phyloP scores from a whole-genome alignment of 2,329 filamentous ascomycete species.

The Scedosporium minutisporum region DNA sequence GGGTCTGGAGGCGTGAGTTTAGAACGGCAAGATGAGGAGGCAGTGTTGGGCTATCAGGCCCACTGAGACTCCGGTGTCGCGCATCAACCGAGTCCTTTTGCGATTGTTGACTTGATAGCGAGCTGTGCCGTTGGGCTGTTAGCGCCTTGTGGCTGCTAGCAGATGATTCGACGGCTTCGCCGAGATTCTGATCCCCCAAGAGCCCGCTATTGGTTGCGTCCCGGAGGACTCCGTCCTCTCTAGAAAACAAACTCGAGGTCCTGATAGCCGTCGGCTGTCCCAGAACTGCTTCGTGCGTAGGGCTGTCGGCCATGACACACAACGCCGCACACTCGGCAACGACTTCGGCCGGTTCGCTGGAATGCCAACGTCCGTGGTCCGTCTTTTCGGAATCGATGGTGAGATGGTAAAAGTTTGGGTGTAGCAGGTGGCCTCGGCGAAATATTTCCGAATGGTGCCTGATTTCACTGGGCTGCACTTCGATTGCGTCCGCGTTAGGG shows the following conservation, averaged over 20 bases:
- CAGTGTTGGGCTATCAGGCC: slow-evolving; percentile 54
- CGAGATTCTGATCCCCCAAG: slow-evolving; percentile 12
- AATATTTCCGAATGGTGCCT: slow-evolving; percentile 67
- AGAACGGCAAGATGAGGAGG: slow-evolving; percentile 39
- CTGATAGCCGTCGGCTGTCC: slow-evolving; percentile 15
- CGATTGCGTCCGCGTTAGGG: slow-evolving; percentile 60
- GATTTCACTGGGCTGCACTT: slow-evolving; percentile 70
- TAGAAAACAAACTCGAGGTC: slow-evolving; percentile 11
- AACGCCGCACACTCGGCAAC: slow-evolving; percentile 70
- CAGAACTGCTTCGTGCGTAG: neutral
- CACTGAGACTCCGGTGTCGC: slow-evolving; percentile 25
- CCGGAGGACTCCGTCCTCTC: slow-evolving; percentile 19
- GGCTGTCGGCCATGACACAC: slow-evolving; percentile 26
- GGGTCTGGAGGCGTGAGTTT: slow-evolving; percentile 44
- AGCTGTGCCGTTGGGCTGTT: slow-evolving; percentile 26
- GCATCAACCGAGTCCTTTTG: slow-evolving; percentile 34
- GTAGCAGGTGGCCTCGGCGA: slow-evolving; percentile 61
- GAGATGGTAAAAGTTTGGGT: slow-evolving; percentile 75
- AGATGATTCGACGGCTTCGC: neutral
- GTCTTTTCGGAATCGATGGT: slow-evolving; percentile 72
- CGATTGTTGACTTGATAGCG: slow-evolving; percentile 43
- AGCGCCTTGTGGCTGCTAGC: slow-evolving; percentile 20
- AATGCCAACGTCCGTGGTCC: slow-evolving; percentile 68
- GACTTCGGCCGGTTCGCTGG: slow-evolving; percentile 69
- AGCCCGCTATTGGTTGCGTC: slow-evolving; percentile 27